Conservation (phyloP, 2,329 filamentous ascomycete species). For the Colletotrichum sp. region DNA sequence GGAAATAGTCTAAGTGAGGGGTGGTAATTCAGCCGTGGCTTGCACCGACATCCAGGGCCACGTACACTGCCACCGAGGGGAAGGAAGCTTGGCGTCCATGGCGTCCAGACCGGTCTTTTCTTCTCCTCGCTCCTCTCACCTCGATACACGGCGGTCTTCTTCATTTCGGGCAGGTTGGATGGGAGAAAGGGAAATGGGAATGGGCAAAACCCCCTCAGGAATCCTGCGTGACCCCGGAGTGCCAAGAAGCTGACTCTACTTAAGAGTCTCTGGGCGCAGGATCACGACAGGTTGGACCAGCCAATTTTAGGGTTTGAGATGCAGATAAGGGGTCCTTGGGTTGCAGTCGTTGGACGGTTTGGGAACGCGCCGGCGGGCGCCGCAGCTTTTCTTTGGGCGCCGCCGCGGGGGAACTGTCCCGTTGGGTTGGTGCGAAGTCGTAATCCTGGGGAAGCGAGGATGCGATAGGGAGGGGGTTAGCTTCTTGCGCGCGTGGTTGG, state of each 20-base stretch:
- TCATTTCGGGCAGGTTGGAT: slow-evolving; percentile 1
- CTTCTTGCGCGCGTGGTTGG: slow-evolving; percentile 2
- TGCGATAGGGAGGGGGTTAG: slow-evolving; percentile 1
- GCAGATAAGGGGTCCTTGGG: slow-evolving; percentile 18
- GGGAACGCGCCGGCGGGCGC: slow-evolving; percentile 12
- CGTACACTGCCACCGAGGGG: background rate
- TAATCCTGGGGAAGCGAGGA: slow-evolving; percentile 17
- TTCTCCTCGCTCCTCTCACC: background rate
- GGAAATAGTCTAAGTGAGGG: slow-evolving; percentile 14
- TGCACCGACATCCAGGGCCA: background rate
- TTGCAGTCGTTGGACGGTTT: slow-evolving; percentile 16
- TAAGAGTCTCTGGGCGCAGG: slow-evolving; percentile 7
- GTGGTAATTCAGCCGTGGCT: background rate
- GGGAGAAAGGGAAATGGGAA: background rate
- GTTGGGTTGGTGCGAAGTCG: slow-evolving; percentile 11
- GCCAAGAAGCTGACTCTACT: slow-evolving; percentile 16
- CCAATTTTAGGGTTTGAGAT: slow-evolving; percentile 15
- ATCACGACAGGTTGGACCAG: background rate
- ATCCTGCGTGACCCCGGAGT: background rate
- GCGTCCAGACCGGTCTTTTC: background rate
- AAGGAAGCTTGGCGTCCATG: slow-evolving; percentile 3
- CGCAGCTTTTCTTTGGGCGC: background rate
- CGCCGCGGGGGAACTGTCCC: slow-evolving; percentile 4
- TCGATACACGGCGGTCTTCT: background rate
- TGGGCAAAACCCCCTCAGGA: background rate